Conservation (phyloP, 257 asterid species). For the Jacaranda mimosifolia region DNA sequence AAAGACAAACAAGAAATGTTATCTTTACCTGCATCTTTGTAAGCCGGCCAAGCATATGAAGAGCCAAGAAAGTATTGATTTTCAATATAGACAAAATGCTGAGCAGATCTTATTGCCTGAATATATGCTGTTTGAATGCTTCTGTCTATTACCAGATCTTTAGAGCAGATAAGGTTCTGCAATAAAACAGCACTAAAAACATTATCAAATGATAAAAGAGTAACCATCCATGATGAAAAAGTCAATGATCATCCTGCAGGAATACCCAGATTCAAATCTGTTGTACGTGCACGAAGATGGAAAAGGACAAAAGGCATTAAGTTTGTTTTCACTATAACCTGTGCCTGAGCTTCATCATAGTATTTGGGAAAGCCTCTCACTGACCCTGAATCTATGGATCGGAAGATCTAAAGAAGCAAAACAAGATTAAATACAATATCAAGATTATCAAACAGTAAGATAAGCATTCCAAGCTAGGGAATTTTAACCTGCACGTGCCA, state of each 20-base stretch:
- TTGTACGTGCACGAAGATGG: conserved; percentile 29
- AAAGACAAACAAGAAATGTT: conserved; percentile 24
- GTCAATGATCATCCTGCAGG: not conserved
- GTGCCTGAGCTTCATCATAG: conserved; percentile 60
- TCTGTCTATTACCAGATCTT: conserved; percentile 75
- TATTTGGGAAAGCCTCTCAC: conserved; percentile 79
- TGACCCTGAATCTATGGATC: conserved; percentile 96
- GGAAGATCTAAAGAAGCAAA: conserved; percentile 69
- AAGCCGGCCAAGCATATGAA: conserved; percentile 88
- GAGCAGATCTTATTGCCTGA: conserved; percentile 95
- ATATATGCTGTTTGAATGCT: conserved; percentile 90
- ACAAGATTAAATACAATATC: conserved; percentile 26
- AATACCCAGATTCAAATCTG: conserved; percentile 3
- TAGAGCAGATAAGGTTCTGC: conserved; percentile 80
- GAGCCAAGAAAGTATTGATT: conserved; percentile 96
- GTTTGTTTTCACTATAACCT: conserved; percentile 51
- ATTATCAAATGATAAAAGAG: conserved; percentile 8
- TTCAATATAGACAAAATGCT: conserved; percentile 84
- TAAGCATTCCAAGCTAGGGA: conserved; percentile 31
- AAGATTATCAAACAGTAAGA: conserved; percentile 35
- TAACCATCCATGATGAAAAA: conserved; percentile 9
- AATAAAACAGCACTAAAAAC: conserved; percentile 24
- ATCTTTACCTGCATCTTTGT: conserved; percentile 81
- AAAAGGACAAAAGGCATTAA: conserved; percentile 17
- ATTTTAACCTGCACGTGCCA: conserved; percentile 91